Evolutionary conservation across 306 rosid genomes (phyloP).

Genomic region (Ziziphus jujuba): DNA sequence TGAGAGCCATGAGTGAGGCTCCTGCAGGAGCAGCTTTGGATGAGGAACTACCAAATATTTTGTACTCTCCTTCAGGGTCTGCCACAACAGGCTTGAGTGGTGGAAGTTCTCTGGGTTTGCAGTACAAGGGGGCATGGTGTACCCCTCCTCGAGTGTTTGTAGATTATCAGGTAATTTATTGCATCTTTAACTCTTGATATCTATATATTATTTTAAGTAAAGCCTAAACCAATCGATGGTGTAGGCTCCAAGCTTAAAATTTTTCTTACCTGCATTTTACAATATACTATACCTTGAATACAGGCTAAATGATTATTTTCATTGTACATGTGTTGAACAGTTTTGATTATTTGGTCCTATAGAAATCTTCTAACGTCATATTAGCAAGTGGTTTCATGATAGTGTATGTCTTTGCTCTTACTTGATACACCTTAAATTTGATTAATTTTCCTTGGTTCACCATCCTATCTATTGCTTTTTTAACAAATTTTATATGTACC

Average conservation of each 20-base stretch:
- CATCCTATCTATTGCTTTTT: too few species aligned
- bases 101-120: constrained; percentile 92
- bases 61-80: constrained; percentile 88
- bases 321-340: background rate
- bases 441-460: too few species aligned
- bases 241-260: constrained; percentile 7
- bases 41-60: constrained; percentile 61
- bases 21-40: constrained; percentile 69
- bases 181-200: constrained; percentile 4
- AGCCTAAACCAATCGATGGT: background rate
- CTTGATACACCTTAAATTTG: too few species aligned
- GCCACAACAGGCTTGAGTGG: constrained; percentile 97
- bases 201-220: constrained; percentile 9
- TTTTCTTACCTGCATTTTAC: background rate
- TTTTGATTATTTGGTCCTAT: background rate
- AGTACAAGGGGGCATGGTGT: constrained; percentile 95
- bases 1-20: constrained; percentile 93
- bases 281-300: background rate
- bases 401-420: background rate
- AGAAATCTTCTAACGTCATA: background rate
- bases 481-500: too few species aligned
- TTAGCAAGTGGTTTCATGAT: background rate
- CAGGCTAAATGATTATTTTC: constrained; percentile 3
- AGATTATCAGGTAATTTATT: constrained; percentile 81
- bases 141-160: constrained; percentile 96